phyloP scores from a whole-genome alignment of 179 eudicot genomes.

The Heliamphora ciliata region DNA sequence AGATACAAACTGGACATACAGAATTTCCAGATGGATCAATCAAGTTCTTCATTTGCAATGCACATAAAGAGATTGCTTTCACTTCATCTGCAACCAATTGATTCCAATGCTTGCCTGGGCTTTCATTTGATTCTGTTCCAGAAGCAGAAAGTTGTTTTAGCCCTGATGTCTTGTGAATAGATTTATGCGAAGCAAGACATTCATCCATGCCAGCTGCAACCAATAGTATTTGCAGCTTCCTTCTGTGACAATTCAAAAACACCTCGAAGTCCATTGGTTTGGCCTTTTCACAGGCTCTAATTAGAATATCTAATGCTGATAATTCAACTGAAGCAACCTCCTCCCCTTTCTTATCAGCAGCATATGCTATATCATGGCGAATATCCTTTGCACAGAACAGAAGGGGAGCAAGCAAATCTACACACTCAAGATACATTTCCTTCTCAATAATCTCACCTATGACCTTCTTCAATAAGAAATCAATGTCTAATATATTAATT shows the following conservation, averaged over 20 bases:
- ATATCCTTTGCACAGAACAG: constrained; percentile 53
- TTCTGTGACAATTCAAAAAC: constrained; percentile 61
- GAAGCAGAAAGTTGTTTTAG: constrained; percentile 29
- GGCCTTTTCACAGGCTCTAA: constrained; percentile 64
- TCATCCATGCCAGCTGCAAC: constrained; percentile 64
- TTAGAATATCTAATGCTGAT: constrained; percentile 60
- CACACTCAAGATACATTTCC: constrained; percentile 58
- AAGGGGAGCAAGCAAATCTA: constrained; percentile 66
- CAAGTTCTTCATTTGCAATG: constrained; percentile 55
- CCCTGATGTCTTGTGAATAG: constrained; percentile 24
- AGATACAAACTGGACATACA: constrained; percentile 37
- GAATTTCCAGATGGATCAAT: constrained; percentile 37
- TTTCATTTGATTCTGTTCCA: constrained; percentile 44
- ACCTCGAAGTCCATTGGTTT: constrained; percentile 51
- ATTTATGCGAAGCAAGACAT: constrained; percentile 34
- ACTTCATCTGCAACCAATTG: constrained; percentile 66
- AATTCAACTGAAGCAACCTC: constrained; percentile 58
- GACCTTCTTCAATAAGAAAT: constrained; percentile 57
- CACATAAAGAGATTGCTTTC: constrained; percentile 73
- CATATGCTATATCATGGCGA: constrained; percentile 36
- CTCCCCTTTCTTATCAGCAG: constrained; percentile 35
- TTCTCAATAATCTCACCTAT: constrained; percentile 61
- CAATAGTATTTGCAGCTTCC: constrained; percentile 78
- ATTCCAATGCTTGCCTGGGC: constrained; percentile 37
- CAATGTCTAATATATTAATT: constrained; percentile 71